Evolutionary conservation across 2,329 filamentous ascomycete species (phyloP).

Genomic region (Sarocladium strictum): DNA sequence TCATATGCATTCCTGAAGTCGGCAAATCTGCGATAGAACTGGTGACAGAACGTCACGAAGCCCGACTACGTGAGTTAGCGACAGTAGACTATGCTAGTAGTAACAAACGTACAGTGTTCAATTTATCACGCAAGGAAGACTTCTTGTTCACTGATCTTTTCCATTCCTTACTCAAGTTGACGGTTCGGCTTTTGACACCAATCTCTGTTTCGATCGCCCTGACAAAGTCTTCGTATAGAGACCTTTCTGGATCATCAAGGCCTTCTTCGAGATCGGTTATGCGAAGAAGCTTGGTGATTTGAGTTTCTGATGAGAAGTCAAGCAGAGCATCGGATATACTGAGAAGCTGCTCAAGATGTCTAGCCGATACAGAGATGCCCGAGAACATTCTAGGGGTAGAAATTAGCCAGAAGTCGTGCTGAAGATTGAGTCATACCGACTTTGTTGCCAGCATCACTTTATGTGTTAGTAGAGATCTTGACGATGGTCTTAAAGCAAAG

Average conservation of each 20-base stretch:
- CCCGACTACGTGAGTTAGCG: slow-evolving; percentile 21
- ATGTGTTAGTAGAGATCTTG: neutral
- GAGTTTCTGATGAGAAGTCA: neutral
- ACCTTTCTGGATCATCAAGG: neutral
- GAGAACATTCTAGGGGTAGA: neutral
- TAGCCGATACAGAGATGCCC: neutral
- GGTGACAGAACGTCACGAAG: slow-evolving; percentile 25
- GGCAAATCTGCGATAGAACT: slow-evolving; percentile 25
- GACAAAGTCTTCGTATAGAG: slow-evolving; percentile 17
- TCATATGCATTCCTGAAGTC: slow-evolving; percentile 21
- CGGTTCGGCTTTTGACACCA: slow-evolving; percentile 14
- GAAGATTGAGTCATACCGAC: neutral
- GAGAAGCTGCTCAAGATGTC: neutral
- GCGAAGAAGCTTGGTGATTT: neutral
- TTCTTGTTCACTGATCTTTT: too few relatives aligned
- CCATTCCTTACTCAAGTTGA: slow-evolving; percentile 18
- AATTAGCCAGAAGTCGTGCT: too few relatives aligned
- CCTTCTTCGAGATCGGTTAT: neutral
- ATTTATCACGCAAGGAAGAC: too few relatives aligned
- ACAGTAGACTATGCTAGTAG: too few relatives aligned
- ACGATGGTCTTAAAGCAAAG: neutral
- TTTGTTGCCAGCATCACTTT: neutral
- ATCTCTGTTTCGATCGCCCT: slow-evolving; percentile 17
- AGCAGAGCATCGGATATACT: neutral
- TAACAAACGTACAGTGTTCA: too few relatives aligned